These are phyloP conservation scores for Capsicum pubescens DNA, from an alignment of 257 asterid species.

Conservation along the genomic window DNA sequence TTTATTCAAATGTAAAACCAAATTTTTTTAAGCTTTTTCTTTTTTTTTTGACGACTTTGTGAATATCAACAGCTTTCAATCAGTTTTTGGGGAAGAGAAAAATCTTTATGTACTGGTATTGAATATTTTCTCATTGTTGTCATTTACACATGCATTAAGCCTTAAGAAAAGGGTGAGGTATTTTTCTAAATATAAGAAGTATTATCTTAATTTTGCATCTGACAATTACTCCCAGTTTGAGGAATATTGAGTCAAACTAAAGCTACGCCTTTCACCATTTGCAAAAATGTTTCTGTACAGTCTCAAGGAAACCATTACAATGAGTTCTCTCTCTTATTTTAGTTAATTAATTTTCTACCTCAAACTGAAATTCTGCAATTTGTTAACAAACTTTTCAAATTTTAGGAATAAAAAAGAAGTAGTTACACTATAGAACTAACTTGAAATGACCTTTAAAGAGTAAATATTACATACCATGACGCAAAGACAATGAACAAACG, in stretches of 20 bases:
- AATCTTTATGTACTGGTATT: no score
- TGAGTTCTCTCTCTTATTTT: neutral
- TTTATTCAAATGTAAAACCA: no score
- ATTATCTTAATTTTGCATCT: neutral
- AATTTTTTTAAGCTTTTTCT: no score
- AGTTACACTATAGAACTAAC: neutral
- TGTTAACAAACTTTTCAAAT: neutral
- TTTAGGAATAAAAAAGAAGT: neutral
- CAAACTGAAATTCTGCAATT: neutral
- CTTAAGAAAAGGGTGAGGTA: no score
- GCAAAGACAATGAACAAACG: neutral
- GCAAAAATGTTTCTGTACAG: neutral
- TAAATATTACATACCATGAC: constrained; percentile 1
- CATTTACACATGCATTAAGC: no score
- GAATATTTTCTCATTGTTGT: no score
- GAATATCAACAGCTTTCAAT: no score
- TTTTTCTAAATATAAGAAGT: no score
- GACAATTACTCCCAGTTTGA: neutral
- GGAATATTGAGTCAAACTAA: neutral
- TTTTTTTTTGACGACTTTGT: no score
- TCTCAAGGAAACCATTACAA: neutral
- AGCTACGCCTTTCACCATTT: neutral
- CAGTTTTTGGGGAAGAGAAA: neutral
- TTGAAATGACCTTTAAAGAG: neutral
- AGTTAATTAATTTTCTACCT: neutral